Evolutionary conservation across 2,329 filamentous ascomycete species (phyloP).

Genomic region (Alternaria brassicae): DNA sequence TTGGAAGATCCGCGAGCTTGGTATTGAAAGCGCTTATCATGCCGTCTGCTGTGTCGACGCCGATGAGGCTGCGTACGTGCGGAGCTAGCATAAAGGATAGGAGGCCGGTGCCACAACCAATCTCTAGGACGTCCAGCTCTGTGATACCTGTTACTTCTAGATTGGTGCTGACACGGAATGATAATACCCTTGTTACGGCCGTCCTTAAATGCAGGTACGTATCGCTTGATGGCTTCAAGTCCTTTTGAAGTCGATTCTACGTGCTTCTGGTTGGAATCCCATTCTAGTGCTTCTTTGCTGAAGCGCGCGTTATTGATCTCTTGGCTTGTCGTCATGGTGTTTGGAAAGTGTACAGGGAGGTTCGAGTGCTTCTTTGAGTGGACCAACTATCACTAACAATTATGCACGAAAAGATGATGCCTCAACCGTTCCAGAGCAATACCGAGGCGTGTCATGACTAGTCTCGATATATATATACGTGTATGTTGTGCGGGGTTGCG

Average conservation of each 20-base stretch:
- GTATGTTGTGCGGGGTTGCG: neutral
- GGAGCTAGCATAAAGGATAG: constrained; percentile 60
- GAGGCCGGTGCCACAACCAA: constrained; percentile 65
- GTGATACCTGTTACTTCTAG: neutral
- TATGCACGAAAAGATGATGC: neutral
- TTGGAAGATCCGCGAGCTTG: constrained; percentile 51
- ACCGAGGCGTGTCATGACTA: neutral
- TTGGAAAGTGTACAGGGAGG: neutral
- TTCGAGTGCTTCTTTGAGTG: neutral
- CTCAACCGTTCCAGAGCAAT: neutral
- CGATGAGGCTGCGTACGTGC: constrained; percentile 57
- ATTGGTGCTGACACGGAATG: neutral
- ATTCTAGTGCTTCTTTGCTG: constrained; percentile 61
- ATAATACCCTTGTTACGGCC: constrained; percentile 37
- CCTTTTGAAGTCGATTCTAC: constrained; percentile 56
- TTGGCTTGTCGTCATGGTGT: constrained; percentile 18
- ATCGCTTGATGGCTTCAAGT: constrained; percentile 54
- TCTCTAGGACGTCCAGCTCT: constrained; percentile 60
- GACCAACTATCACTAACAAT: neutral
- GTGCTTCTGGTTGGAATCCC: constrained; percentile 63
- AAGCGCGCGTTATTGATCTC: constrained; percentile 57
- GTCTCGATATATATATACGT: neutral
- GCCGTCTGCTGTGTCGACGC: constrained; percentile 62
- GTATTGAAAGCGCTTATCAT: constrained; percentile 61
- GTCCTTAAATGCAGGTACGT: constrained; percentile 46